These are phyloP conservation scores for Aspergillus sojae DNA, from an alignment of 2,329 filamentous ascomycete species.

Conservation along the genomic window DNA sequence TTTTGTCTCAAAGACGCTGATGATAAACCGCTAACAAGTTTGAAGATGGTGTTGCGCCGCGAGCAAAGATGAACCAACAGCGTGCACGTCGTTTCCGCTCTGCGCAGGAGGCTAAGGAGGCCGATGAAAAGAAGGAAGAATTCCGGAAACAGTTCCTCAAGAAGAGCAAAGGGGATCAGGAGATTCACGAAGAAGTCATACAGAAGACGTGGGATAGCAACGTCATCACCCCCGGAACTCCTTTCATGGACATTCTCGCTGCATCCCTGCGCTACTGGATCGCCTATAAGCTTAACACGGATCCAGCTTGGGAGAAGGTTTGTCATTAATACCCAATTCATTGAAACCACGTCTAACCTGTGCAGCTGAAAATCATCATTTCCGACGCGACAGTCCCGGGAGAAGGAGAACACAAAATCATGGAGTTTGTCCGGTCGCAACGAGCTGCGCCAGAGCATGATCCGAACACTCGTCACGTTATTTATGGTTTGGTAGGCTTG, in stretches of 20 bases:
- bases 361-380: slow-evolving; percentile 86
- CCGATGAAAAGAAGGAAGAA: slow-evolving; percentile 87
- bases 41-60: slow-evolving; percentile 81
- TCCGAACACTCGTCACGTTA: slow-evolving; percentile 95
- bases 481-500: slow-evolving; percentile 73
- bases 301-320: slow-evolving; percentile 86
- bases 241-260: slow-evolving; percentile 97
- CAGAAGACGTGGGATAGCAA: slow-evolving; percentile 94
- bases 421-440: slow-evolving; percentile 96
- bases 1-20: background rate
- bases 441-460: slow-evolving; percentile 87
- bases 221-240: slow-evolving; percentile 91
- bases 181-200: slow-evolving; percentile 61
- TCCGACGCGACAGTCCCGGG: slow-evolving; percentile 97
- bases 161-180: slow-evolving; percentile 66
- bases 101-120: slow-evolving; percentile 91
- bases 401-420: slow-evolving; percentile 99
- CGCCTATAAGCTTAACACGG: slow-evolving; percentile 95
- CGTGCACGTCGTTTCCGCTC: slow-evolving; percentile 92
- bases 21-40: slow-evolving; percentile 49
- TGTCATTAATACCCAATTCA: slow-evolving; percentile 8
- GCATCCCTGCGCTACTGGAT: slow-evolving; percentile 93
- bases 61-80: slow-evolving; percentile 99
- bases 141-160: slow-evolving; percentile 81
- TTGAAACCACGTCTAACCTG: slow-evolving; percentile 24